A percentile compares a stretch with the other conserved stretches of the same genome.
Conservation (phyloP, 2,329 filamentous ascomycete species). For the Cercospora sp. region DNA sequence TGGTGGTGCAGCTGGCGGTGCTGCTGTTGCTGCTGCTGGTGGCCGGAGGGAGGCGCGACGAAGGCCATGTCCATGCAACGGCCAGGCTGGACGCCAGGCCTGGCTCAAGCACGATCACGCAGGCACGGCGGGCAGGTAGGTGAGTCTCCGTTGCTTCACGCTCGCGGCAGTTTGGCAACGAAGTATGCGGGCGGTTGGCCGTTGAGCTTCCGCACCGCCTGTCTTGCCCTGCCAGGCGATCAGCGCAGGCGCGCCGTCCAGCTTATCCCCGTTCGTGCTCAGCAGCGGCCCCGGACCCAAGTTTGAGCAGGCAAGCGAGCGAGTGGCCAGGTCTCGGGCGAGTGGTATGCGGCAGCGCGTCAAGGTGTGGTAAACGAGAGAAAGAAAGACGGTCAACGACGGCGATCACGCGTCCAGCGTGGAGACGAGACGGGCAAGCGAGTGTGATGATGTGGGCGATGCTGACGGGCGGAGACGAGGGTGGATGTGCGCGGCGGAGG, state of each 20-base stretch:
- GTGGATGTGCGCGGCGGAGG: conserved; percentile 1
- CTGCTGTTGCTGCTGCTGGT: conserved; percentile 15
- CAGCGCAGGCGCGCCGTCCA: conserved; percentile 8
- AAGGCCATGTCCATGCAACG: conserved; percentile 23
- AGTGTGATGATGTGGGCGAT: conserved; percentile 4
- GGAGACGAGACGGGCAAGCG: conserved; percentile 14
- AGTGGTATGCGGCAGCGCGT: conserved; percentile 5
- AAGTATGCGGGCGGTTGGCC: conserved; percentile 2
- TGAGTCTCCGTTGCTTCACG: not conserved
- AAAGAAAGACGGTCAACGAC: not conserved
- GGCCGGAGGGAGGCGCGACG: conserved; percentile 19
- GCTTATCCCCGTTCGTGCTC: conserved; percentile 10
- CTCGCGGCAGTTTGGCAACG: not conserved
- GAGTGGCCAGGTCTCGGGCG: not conserved
- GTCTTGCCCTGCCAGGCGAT: conserved; percentile 14
- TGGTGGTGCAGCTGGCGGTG: conserved; percentile 7
- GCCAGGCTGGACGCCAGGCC: conserved; percentile 4
- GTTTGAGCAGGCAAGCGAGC: not conserved
- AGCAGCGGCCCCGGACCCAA: not conserved
- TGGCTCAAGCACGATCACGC: not conserved
- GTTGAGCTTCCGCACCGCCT: conserved; percentile 1
- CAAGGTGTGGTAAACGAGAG: not conserved
- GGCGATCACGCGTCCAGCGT: not conserved
- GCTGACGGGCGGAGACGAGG: conserved; percentile 14
- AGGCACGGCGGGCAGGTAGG: not conserved